phyloP scores from a whole-genome alignment of 2,329 filamentous ascomycete species.

The Chlorencoelia australis region DNA sequence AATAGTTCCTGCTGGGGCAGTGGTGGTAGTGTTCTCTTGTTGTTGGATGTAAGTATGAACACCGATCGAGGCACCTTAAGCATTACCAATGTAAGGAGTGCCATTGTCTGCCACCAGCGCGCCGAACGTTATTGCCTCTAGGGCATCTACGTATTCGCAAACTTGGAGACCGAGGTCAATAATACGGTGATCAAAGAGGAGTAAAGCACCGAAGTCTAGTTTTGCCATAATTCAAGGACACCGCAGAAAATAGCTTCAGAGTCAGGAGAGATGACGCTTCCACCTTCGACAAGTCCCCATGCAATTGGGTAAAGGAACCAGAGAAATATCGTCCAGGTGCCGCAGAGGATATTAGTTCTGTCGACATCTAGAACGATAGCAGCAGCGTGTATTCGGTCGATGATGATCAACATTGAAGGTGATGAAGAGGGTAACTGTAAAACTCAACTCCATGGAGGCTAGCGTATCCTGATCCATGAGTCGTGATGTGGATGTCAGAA shows the following conservation, averaged over 20 bases:
- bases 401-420: constrained; percentile 47
- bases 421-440: constrained; percentile 49
- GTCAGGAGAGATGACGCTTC: constrained; percentile 55
- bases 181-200: constrained; percentile 51
- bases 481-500: constrained; percentile 48
- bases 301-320: constrained; percentile 57
- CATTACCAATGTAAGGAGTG: no score
- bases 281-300: constrained; percentile 54
- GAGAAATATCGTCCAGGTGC: constrained; percentile 47
- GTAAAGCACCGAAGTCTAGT: constrained; percentile 48
- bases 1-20: no score
- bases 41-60: no score
- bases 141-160: constrained; percentile 20
- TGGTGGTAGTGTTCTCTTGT: no score
- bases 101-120: no score
- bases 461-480: constrained; percentile 50
- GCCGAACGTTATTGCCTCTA: no score
- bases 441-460: constrained; percentile 40
- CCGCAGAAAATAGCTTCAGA: constrained; percentile 60
- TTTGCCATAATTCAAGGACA: constrained; percentile 56
- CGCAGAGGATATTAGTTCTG: constrained; percentile 43
- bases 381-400: constrained; percentile 45
- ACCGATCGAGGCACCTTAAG: no score
- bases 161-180: constrained; percentile 48
- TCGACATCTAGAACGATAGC: constrained; percentile 43